Evolutionary conservation across 139 green algal genomes (phyloP).

Genomic region (Volvox reticuliferus): DNA sequence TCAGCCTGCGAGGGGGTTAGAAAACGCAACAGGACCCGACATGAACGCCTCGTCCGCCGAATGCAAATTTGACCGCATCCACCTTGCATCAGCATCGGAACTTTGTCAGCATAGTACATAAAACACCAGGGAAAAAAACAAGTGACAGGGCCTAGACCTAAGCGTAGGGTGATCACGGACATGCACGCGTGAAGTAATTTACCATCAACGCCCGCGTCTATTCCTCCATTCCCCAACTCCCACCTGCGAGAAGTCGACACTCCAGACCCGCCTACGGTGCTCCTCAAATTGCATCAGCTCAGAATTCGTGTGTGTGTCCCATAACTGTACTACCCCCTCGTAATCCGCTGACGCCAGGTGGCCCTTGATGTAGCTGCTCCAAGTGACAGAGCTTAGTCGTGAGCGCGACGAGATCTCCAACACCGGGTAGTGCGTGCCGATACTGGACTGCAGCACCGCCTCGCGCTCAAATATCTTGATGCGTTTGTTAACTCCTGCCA

Average conservation of each 20-base stretch:
- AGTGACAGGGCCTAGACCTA: too few relatives aligned
- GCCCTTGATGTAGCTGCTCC: slow-evolving; percentile 46
- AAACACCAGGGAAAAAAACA: too few relatives aligned
- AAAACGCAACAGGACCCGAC: too few relatives aligned
- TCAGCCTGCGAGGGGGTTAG: slow-evolving; percentile 16
- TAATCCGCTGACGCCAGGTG: slow-evolving; percentile 86
- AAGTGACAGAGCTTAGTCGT: slow-evolving; percentile 45
- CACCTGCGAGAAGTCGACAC: slow-evolving; percentile 82
- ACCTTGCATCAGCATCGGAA: too few relatives aligned
- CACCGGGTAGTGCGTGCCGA: slow-evolving; percentile 58
- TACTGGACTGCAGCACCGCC: slow-evolving; percentile 23
- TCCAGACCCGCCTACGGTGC: slow-evolving; percentile 91
- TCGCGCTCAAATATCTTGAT: slow-evolving; percentile 84
- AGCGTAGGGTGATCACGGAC: not conserved
- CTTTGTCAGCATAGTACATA: too few relatives aligned
- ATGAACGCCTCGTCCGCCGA: too few relatives aligned
- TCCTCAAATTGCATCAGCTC: slow-evolving; percentile 76
- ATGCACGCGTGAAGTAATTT: not conserved
- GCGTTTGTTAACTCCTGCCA: slow-evolving; percentile 78
- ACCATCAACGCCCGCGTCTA: not conserved
- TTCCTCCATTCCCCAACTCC: not conserved
- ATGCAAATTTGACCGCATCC: too few relatives aligned
- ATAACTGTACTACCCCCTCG: slow-evolving; percentile 81
- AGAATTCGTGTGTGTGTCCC: slow-evolving; percentile 59
- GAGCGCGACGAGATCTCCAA: slow-evolving; percentile 55